A percentile compares a stretch with the other conserved stretches of the same genome.
Evolutionary conservation across 495 filamentous ascomycete genomes (phyloP).

Genomic region (Margaritispora aquatica): DNA sequence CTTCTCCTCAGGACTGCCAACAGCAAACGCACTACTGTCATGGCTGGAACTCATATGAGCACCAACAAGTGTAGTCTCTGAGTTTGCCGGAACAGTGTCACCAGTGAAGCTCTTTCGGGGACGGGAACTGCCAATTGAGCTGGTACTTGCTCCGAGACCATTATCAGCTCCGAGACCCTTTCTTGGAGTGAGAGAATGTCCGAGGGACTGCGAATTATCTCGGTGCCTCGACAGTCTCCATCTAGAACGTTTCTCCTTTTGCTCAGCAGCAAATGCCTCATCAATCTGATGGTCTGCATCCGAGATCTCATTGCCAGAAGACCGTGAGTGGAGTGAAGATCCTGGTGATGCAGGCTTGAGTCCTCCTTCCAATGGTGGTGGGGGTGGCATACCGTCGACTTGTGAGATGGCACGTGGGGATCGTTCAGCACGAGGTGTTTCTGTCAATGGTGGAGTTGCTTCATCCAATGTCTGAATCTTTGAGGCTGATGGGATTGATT

Average conservation of each 20-base stretch:
- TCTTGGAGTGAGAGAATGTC: slow-evolving; percentile 40
- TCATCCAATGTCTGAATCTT: neutral
- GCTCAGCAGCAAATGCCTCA: slow-evolving; percentile 30
- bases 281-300: slow-evolving; percentile 70
- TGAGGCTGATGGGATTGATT: slow-evolving; percentile 20
- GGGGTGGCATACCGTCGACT: slow-evolving; percentile 15
- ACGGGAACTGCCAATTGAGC: slow-evolving; percentile 57
- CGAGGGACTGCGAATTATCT: slow-evolving; percentile 34
- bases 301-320: slow-evolving; percentile 66
- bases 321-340: slow-evolving; percentile 62
- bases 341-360: slow-evolving; percentile 55
- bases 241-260: slow-evolving; percentile 59
- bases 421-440: slow-evolving; percentile 23
- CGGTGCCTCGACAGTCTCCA: slow-evolving; percentile 70
- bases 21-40: slow-evolving; percentile 28
- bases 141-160: slow-evolving; percentile 63
- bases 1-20: slow-evolving; percentile 40
- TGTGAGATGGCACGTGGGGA: neutral
- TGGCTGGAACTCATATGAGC: slow-evolving; percentile 33
- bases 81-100: slow-evolving; percentile 30
- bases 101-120: slow-evolving; percentile 48
- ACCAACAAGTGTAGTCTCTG: slow-evolving; percentile 27
- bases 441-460: slow-evolving; percentile 21
- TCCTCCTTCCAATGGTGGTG: slow-evolving; percentile 36
- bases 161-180: slow-evolving; percentile 49